Evolutionary conservation across 306 rosid species (phyloP).

Genomic region (Macrotyloma uniflorum): DNA sequence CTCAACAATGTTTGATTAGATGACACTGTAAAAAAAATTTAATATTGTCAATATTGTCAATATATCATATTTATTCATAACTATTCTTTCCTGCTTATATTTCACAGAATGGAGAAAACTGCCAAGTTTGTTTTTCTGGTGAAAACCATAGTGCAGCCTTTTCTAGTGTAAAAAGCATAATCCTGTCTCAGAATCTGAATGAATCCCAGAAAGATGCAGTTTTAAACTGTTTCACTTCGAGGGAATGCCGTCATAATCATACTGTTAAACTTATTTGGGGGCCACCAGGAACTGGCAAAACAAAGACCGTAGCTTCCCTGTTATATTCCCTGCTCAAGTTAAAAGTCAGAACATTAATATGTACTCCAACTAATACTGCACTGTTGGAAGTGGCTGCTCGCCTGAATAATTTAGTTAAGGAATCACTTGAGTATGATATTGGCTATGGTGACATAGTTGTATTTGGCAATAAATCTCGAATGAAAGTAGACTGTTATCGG

Average conservation of each 20-base stretch:
- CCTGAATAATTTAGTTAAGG: slow-evolving; percentile 24
- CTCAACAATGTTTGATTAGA: neutral
- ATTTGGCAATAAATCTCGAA: slow-evolving; percentile 50
- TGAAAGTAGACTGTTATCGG: slow-evolving; percentile 33
- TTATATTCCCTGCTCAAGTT: slow-evolving; percentile 39
- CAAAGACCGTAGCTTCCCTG: slow-evolving; percentile 57
- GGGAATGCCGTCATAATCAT: slow-evolving; percentile 39
- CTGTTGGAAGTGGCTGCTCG: slow-evolving; percentile 52
- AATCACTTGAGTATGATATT: slow-evolving; percentile 19
- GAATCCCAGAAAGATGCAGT: slow-evolving; percentile 52
- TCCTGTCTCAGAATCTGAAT: slow-evolving; percentile 44
- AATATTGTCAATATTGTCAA: neutral
- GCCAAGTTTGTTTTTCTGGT: slow-evolving; percentile 17
- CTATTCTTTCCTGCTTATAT: neutral
- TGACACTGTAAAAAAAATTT: neutral
- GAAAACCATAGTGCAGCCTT: neutral
- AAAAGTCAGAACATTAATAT: slow-evolving; percentile 52
- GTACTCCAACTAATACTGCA: slow-evolving; percentile 67
- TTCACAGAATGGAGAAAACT: slow-evolving; percentile 40
- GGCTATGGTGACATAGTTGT: slow-evolving; percentile 54
- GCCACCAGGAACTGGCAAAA: slow-evolving; percentile 68
- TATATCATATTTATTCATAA: neutral
- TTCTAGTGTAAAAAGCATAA: slow-evolving; percentile 11
- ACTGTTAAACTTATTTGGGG: slow-evolving; percentile 63
- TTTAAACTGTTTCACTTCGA: slow-evolving; percentile 44